phyloP scores from a whole-genome alignment of 2,329 filamentous ascomycete species.

The Fusarium sp. region DNA sequence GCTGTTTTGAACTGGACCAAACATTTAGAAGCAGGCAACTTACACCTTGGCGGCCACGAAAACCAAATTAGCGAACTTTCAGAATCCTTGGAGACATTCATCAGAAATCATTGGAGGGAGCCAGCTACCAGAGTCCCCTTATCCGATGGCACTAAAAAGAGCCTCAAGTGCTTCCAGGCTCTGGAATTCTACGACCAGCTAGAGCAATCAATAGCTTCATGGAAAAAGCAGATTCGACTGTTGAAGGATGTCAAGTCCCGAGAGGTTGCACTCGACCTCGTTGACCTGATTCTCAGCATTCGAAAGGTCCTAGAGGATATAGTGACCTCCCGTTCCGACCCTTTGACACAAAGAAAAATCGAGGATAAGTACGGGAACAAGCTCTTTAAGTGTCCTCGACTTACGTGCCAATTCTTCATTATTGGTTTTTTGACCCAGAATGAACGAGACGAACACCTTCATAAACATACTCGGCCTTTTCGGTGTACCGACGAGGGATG shows the following conservation, averaged over 20 bases:
- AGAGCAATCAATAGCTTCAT: accelerated
- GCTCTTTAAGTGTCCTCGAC: neutral
- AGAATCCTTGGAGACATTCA: neutral
- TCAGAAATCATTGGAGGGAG: accelerated
- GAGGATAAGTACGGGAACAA: accelerated
- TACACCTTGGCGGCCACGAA: accelerated
- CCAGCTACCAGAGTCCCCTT: accelerated
- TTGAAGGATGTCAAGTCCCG: accelerated
- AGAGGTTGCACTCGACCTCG: neutral
- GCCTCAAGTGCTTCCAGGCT: accelerated
- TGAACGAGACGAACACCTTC: neutral
- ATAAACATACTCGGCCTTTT: neutral
- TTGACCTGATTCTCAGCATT: accelerated
- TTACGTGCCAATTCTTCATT: neutral
- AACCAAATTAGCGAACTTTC: neutral
- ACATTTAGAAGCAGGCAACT: accelerated
- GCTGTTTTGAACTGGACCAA: neutral
- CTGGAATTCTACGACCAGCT: accelerated
- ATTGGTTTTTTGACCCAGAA: accelerated
- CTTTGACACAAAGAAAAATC: accelerated
- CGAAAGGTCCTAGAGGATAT: accelerated
- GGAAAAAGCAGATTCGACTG: accelerated
- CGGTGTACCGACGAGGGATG: neutral
- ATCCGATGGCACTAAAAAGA: accelerated
- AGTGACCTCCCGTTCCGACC: accelerated